phyloP scores from a whole-genome alignment of 2,329 filamentous ascomycete genomes.

The Colletotrichum sp. region DNA sequence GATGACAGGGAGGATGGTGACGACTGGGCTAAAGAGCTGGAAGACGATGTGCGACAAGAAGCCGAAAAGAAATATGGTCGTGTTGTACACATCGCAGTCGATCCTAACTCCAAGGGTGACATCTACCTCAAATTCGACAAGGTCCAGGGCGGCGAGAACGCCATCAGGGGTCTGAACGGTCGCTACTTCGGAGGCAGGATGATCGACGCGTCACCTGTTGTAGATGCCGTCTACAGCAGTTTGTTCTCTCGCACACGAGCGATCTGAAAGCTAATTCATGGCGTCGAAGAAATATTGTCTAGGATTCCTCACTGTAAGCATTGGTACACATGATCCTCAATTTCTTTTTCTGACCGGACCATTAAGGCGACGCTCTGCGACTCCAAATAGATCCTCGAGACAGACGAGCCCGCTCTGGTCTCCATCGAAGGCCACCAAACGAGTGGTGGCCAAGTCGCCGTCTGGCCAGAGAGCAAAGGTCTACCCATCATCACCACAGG shows the following conservation, averaged over 20 bases:
- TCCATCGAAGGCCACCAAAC: neutral
- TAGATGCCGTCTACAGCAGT: slow-evolving; percentile 68
- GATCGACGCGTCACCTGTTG: slow-evolving; percentile 94
- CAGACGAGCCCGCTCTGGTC: neutral
- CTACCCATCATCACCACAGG: slow-evolving; percentile 11
- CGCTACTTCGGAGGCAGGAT: slow-evolving; percentile 92
- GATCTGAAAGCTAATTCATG: slow-evolving; percentile 70
- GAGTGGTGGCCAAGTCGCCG: neutral
- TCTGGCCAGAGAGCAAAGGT: neutral
- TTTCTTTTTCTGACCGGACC: neutral
- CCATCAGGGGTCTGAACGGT: slow-evolving; percentile 96
- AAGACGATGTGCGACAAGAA: slow-evolving; percentile 91
- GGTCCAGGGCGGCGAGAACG: slow-evolving; percentile 93
- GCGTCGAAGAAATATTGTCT: slow-evolving; percentile 48
- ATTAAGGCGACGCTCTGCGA: neutral
- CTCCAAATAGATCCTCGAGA: neutral
- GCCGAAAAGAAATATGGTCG: slow-evolving; percentile 96
- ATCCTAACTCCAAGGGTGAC: slow-evolving; percentile 92
- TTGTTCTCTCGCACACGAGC: slow-evolving; percentile 82
- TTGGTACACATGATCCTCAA: neutral
- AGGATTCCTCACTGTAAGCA: slow-evolving; percentile 40
- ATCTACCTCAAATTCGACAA: slow-evolving; percentile 99
- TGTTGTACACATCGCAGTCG: slow-evolving; percentile 95
- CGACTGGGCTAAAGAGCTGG: slow-evolving; percentile 89
- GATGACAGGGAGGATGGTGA: slow-evolving; percentile 80